Percentiles rank a stretch among this genome's conserved stretches.
These are phyloP conservation scores for Raffaelea arxii DNA, from an alignment of 2,329 filamentous ascomycete species.

Conservation along the genomic window DNA sequence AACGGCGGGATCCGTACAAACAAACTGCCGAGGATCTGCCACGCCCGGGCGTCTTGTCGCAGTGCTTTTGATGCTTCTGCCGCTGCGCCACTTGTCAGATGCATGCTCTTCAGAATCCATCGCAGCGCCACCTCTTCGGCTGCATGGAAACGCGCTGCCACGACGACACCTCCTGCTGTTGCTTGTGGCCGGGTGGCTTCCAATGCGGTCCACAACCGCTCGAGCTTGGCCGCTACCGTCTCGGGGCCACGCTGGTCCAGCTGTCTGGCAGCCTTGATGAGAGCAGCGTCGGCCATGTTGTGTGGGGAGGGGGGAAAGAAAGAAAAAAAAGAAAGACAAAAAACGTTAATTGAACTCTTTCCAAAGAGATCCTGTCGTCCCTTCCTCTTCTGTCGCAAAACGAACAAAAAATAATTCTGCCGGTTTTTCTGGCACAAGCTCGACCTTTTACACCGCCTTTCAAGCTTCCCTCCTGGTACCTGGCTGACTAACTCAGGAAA, in stretches of 20 bases:
- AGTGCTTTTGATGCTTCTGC: slow-evolving; percentile 37
- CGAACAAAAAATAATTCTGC: slow-evolving; percentile 39
- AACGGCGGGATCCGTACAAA: slow-evolving; percentile 58
- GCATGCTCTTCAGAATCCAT: slow-evolving; percentile 56
- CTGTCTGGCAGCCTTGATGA: slow-evolving; percentile 43
- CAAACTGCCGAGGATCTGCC: slow-evolving; percentile 52
- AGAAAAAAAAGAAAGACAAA: too few relatives aligned
- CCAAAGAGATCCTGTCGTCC: too few relatives aligned
- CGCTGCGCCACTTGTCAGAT: slow-evolving; percentile 30
- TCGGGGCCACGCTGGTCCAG: slow-evolving; percentile 41
- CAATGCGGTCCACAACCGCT: slow-evolving; percentile 39
- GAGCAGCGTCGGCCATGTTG: slow-evolving; percentile 17
- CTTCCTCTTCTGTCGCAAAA: too few relatives aligned
- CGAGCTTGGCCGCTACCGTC: slow-evolving; percentile 35
- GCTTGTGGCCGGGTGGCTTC: slow-evolving; percentile 21
- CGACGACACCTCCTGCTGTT: slow-evolving; percentile 20
- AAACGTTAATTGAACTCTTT: too few relatives aligned
- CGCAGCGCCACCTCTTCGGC: slow-evolving; percentile 49
- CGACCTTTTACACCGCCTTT: slow-evolving; percentile 32
- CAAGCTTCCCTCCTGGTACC: too few relatives aligned
- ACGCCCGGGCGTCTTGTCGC: slow-evolving; percentile 46
- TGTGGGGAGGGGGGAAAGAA: too few relatives aligned
- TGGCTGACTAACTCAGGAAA: background rate
- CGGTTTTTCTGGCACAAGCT: background rate
- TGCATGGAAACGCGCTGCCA: slow-evolving; percentile 33